phyloP scores from a whole-genome alignment of 495 filamentous ascomycete genomes.

The Neurospora sp. region DNA sequence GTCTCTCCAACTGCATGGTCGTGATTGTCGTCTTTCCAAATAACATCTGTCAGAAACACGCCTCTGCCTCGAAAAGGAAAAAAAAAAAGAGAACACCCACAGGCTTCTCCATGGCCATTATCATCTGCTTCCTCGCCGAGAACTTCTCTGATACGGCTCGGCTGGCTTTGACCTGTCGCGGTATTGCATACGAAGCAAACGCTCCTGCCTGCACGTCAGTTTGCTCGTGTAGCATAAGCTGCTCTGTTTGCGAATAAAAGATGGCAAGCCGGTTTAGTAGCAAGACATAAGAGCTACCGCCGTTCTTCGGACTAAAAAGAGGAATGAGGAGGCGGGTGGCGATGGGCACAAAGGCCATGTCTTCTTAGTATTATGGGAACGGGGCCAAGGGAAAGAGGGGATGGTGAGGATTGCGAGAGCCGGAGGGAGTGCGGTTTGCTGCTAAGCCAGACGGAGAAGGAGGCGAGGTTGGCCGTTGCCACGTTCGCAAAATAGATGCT shows the following conservation, averaged over 20 bases:
- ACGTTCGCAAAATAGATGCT: not conserved
- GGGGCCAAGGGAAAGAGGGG: not conserved
- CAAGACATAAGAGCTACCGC: not conserved
- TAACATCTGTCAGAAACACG: not conserved
- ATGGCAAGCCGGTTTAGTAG: not conserved
- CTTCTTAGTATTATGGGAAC: not conserved
- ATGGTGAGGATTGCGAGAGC: not conserved
- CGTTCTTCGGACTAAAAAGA: not conserved
- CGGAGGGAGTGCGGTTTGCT: not conserved
- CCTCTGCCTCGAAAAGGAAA: not conserved
- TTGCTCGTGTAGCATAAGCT: not conserved
- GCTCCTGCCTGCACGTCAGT: not conserved
- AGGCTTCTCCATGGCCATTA: not conserved
- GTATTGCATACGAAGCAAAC: not conserved
- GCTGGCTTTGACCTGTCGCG: not conserved
- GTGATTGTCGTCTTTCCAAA: not conserved
- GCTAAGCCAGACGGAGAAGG: no score
- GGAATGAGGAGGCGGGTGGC: not conserved
- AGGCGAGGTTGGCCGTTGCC: no score
- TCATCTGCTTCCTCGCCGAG: not conserved
- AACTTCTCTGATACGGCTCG: not conserved
- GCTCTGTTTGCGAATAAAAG: not conserved
- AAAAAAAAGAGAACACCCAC: not conserved
- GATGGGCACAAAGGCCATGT: not conserved
- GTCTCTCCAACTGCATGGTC: not conserved